Percentiles rank a stretch among this genome's conserved stretches.
Evolutionary conservation across 2,329 filamentous ascomycete species (phyloP).

Genomic region (Graphiopsis chlorocephala): DNA sequence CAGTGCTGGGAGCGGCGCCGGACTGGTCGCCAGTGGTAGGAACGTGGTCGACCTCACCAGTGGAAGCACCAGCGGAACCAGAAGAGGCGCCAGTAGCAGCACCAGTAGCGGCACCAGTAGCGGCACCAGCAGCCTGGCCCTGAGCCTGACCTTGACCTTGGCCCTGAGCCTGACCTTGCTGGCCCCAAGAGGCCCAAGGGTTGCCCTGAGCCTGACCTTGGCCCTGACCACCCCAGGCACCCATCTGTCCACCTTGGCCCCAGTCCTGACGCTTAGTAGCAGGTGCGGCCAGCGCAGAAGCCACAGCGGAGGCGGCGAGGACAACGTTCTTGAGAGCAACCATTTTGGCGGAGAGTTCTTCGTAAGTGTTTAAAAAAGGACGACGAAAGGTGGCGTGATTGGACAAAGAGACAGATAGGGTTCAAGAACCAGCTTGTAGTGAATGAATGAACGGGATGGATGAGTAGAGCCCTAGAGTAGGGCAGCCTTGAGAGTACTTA

Average conservation of each 20-base stretch:
- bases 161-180: background rate
- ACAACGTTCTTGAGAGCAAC: conserved; percentile 14
- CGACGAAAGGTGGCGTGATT: background rate
- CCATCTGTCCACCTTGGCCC: background rate
- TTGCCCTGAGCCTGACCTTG: background rate
- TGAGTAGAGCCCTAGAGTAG: conserved; percentile 10
- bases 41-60: background rate
- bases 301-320: conserved; percentile 8
- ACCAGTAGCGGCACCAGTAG: background rate
- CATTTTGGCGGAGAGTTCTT: conserved; percentile 4
- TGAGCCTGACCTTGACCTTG: background rate
- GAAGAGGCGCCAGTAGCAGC: background rate
- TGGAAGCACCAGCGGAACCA: background rate
- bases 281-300: conserved; percentile 15
- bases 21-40: background rate
- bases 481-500: conserved; percentile 10
- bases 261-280: conserved; percentile 11
- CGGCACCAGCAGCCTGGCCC: background rate
- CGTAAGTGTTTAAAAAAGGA: background rate
- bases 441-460: conserved; percentile 9
- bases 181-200: too few species aligned
- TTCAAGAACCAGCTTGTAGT: conserved; percentile 14
- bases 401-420: background rate
- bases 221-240: conserved; percentile 8
- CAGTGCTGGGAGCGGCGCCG: background rate